phyloP scores from a whole-genome alignment of 768 basidiomycete genomes.

The Tulasnella sp. region DNA sequence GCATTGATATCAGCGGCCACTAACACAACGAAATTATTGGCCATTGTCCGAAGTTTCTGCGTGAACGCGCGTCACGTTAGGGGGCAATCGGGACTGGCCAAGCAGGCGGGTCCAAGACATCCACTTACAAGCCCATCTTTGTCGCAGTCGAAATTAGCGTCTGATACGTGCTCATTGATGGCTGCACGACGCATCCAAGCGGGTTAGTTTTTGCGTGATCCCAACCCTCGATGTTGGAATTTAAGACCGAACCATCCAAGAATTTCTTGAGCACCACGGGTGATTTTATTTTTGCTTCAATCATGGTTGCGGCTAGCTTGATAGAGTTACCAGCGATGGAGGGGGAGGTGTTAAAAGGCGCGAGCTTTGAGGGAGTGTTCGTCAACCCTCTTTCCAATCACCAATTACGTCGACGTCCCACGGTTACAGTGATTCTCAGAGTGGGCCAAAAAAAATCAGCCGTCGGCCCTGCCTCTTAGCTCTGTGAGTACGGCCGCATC shows the following conservation, averaged over 20 bases:
- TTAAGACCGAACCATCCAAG: conserved; percentile 73
- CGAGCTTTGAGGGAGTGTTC: neutral
- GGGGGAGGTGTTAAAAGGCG: neutral
- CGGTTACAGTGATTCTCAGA: no score
- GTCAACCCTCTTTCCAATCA: no score
- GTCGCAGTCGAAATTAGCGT: conserved; percentile 96
- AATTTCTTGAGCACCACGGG: conserved; percentile 89
- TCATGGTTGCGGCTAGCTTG: conserved; percentile 45
- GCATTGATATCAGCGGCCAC: conserved; percentile 80
- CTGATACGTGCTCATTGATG: conserved; percentile 94
- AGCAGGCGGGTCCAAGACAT: neutral
- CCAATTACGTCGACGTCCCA: no score
- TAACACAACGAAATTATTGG: conserved; percentile 98
- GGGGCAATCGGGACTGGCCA: neutral
- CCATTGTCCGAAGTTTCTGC: conserved; percentile 93
- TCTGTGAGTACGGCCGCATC: no score
- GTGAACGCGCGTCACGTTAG: neutral
- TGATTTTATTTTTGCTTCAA: conserved; percentile 87
- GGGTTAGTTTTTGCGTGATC: neutral
- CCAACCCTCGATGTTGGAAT: neutral
- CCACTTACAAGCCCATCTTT: conserved; percentile 82
- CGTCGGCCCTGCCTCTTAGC: no score
- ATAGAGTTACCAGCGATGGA: neutral
- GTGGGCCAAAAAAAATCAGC: no score
- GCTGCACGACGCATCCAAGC: conserved; percentile 47